phyloP scores from a whole-genome alignment of 2,329 filamentous ascomycete species.

The Colletotrichum gigasporum region DNA sequence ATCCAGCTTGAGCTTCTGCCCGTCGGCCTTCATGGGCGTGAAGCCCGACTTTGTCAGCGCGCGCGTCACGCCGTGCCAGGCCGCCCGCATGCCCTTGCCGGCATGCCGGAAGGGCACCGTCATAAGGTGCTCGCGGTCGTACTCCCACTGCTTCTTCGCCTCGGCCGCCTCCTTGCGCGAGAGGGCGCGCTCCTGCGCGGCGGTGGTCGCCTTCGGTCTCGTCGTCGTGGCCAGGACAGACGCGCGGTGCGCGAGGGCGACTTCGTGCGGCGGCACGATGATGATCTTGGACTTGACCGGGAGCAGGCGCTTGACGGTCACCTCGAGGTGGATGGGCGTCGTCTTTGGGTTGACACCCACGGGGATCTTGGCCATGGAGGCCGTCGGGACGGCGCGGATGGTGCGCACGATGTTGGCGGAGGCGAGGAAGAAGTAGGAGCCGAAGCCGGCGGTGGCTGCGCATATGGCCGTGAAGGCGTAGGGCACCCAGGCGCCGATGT shows the following conservation, averaged over 20 bases:
- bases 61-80: constrained; percentile 57
- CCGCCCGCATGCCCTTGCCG: constrained; percentile 48
- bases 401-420: constrained; percentile 65
- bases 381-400: constrained; percentile 63
- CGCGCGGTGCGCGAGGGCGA: constrained; percentile 49
- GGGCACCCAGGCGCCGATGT: constrained; percentile 60
- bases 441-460: constrained; percentile 67
- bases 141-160: constrained; percentile 53
- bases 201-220: constrained; percentile 27
- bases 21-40: constrained; percentile 57
- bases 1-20: constrained; percentile 65
- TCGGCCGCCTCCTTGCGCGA: constrained; percentile 48
- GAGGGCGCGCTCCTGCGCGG: constrained; percentile 39
- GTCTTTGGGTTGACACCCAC: constrained; percentile 21
- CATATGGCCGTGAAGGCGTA: constrained; percentile 66
- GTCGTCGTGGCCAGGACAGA: constrained; percentile 39
- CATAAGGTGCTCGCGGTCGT: constrained; percentile 64
- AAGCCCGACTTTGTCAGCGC: constrained; percentile 68
- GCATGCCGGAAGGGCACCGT: constrained; percentile 66
- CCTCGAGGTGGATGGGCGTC: constrained; percentile 57
- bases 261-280: constrained; percentile 46
- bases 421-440: constrained; percentile 67
- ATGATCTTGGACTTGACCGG: constrained; percentile 58
- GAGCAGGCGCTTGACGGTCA: constrained; percentile 59
- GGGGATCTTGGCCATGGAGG: constrained; percentile 23